Percentiles rank a stretch among this genome's conserved stretches.
Conservation (phyloP, 1,284 basidiomycete genomes). For the Exsudoporus floridanus region DNA sequence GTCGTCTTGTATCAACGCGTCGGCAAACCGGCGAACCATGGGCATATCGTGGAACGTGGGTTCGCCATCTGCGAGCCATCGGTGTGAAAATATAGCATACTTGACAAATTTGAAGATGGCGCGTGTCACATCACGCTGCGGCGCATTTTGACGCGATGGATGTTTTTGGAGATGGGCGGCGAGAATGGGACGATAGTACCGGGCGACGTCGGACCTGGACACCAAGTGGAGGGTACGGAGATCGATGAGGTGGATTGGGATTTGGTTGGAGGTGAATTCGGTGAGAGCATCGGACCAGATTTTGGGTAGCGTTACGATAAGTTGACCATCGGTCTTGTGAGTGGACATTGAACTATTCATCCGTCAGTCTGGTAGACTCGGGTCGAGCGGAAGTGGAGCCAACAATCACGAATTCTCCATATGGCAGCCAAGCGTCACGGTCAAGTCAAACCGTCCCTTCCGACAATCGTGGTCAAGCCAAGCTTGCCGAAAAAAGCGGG, state of each 20-base stretch:
- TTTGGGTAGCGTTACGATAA: not conserved
- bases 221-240: slow-evolving; percentile 2
- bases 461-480: not conserved
- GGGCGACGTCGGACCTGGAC: slow-evolving; percentile 8
- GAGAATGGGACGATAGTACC: slow-evolving; percentile 8
- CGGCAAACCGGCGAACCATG: not conserved
- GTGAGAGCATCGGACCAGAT: slow-evolving; percentile 6
- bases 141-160: not conserved
- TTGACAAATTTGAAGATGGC: slow-evolving; percentile 9
- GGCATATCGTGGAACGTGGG: slow-evolving; percentile 8
- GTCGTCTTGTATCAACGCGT: not conserved
- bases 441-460: not conserved
- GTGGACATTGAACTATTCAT: not conserved
- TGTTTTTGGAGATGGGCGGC: slow-evolving; percentile 4
- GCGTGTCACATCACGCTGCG: not conserved
- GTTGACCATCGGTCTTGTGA: not conserved
- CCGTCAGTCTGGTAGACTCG: not conserved
- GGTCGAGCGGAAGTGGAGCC: not conserved
- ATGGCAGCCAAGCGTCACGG: not conserved
- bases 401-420: not conserved
- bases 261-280: slow-evolving; percentile 10
- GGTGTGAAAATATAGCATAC: slow-evolving; percentile 11
- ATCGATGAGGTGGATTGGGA: slow-evolving; percentile 13
- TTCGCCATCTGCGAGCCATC: slow-evolving; percentile 13
- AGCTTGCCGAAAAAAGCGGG: not conserved